Evolutionary conservation across 2,329 filamentous ascomycete species (phyloP).

Genomic region (Alternaria viburni): DNA sequence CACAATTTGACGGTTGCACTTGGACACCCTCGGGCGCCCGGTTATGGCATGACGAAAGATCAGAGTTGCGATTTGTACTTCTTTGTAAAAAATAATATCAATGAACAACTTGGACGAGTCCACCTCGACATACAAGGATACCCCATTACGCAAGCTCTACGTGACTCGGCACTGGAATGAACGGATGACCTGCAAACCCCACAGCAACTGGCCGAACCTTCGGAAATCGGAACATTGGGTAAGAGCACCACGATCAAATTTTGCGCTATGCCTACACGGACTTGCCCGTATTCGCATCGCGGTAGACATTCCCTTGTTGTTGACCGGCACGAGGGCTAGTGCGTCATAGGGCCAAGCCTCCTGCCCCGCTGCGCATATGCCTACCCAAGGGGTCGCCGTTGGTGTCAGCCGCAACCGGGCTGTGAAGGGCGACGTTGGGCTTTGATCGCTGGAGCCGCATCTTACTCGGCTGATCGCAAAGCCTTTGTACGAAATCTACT

Average conservation of each 20-base stretch:
- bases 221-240: neutral
- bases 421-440: conserved; percentile 31
- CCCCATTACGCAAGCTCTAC: neutral
- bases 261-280: neutral
- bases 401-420: conserved; percentile 35
- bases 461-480: neutral
- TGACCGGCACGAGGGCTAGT: conserved; percentile 2
- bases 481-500: conserved; percentile 1
- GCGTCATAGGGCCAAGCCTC: conserved; percentile 33
- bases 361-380: conserved; percentile 22
- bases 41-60: conserved; percentile 16
- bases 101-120: conserved; percentile 17
- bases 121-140: neutral
- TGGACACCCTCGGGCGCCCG: conserved; percentile 3
- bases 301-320: neutral
- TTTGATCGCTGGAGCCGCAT: conserved; percentile 16
- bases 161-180: neutral
- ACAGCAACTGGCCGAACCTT: neutral
- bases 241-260: conserved; percentile 2
- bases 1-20: conserved; percentile 17
- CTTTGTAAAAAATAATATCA: conserved; percentile 22
- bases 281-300: conserved; percentile 1
- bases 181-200: neutral
- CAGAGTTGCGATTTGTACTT: conserved; percentile 10
- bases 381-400: conserved; percentile 5